Conservation (phyloP, 176 grass and related monocot genomes). For the Chloris gayana region DNA sequence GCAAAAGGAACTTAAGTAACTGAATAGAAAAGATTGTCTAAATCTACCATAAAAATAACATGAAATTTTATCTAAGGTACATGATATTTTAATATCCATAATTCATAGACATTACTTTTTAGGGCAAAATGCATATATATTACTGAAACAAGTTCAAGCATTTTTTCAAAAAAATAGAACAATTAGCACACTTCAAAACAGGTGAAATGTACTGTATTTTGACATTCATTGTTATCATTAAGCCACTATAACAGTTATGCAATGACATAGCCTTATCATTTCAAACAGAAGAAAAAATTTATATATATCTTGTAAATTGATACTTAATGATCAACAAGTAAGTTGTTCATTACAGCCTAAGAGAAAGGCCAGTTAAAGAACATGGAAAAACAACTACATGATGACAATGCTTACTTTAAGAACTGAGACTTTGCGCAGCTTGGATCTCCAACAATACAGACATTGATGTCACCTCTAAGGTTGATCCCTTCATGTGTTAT, state of each 20-base stretch:
- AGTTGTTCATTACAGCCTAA: neutral
- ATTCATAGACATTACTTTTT: too few species aligned
- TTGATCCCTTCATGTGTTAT: constrained; percentile 99
- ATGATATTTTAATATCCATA: constrained; percentile 2
- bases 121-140: too few species aligned
- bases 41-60: neutral
- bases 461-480: constrained; percentile 96
- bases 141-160: constrained; percentile 11
- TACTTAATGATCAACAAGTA: neutral
- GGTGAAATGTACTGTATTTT: neutral
- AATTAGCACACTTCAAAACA: neutral
- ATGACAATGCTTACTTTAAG: constrained; percentile 77
- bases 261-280: neutral
- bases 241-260: neutral
- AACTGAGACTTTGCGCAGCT: constrained; percentile 99
- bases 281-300: neutral
- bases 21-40: constrained; percentile 1
- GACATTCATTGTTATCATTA: neutral
- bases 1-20: constrained; percentile 8
- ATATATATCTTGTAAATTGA: neutral
- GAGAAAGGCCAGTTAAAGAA: neutral
- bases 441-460: constrained; percentile 99
- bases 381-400: constrained; percentile 23
- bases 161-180: neutral
- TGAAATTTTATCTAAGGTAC: neutral